Evolutionary conservation across 768 basidiomycete genomes (phyloP), one percentile per base, ranked within the genome.

Genomic region (Serendipita indica): DNA sequence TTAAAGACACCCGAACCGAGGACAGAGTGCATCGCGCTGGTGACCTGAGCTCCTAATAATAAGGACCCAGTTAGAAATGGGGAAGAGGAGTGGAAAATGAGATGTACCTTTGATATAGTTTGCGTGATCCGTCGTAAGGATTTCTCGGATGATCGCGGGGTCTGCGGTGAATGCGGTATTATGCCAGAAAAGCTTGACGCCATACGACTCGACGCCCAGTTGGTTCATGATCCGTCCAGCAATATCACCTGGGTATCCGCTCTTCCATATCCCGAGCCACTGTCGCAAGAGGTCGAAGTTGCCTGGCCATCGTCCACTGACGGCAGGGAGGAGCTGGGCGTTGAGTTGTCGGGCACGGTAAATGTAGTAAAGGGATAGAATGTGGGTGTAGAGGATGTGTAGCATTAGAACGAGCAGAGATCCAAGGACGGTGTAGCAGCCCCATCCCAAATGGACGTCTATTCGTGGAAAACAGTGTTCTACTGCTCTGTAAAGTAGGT

Each of bases 1-100:
- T 78, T 80, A 67, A 82, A 81, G 3, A 81, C 79, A 0, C 84
- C 84, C 10, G 74, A 74, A 0, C 84, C 84, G 14, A 84, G 68
- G 10, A 83, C 72, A 1, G 74, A 71, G 2, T 68, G 67, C 72
- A 78, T 73, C 14, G 70, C 70, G 39, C 64, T 60, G 37, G 64
- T 64, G 58, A 75, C 72, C 14, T 62, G 64, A 14, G 62, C 64
- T 0, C 73, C 73, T 75, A 34, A 5, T 10, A 28, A 14, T 10
- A 58, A 18, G 14, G 73, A 69, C 32, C 16, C 3, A 16, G 13
- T 25, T 37, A 60, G 37, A 37, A 25, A 39, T 25, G 25, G 32
- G 2, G 35, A 7, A 60, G 37, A 25, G 1, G 46, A 27, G 13
- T 6, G 25, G 10, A 4, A 14, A n/a, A 18, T 14, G 10, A 28